These are phyloP conservation scores for Neobulgaria alba DNA, from an alignment of 2,329 filamentous ascomycete species.

Conservation along the genomic window DNA sequence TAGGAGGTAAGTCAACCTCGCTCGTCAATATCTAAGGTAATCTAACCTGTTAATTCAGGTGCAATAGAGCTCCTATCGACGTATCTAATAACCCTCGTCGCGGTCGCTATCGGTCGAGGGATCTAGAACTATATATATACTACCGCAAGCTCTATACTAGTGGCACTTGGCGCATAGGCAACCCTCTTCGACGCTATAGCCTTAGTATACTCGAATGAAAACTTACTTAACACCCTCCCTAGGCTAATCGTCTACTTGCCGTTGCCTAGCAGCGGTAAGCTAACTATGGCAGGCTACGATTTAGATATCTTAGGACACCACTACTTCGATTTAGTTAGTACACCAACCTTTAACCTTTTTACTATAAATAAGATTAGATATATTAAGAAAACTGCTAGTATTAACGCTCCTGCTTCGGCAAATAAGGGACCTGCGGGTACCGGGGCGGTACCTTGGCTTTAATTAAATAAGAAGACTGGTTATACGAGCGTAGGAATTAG, in stretches of 20 bases:
- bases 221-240: conserved; percentile 14
- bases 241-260: conserved; percentile 15
- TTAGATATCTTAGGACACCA: conserved; percentile 20
- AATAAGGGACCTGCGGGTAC: conserved; percentile 18
- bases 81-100: conserved; percentile 21
- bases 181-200: conserved; percentile 26
- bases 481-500: conserved; percentile 16
- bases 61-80: conserved; percentile 17
- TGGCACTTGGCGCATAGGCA: too few relatives aligned
- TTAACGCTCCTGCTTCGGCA: conserved; percentile 19
- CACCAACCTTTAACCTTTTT: conserved; percentile 24
- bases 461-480: conserved; percentile 16
- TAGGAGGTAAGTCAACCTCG: conserved; percentile 16
- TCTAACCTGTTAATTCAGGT: conserved; percentile 12
- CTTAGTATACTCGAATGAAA: conserved; percentile 13
- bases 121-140: conserved; percentile 29
- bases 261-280: conserved; percentile 5
- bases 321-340: conserved; percentile 23
- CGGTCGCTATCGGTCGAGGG: conserved; percentile 26
- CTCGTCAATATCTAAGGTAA: conserved; percentile 6
- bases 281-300: conserved; percentile 1
- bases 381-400: conserved; percentile 15
- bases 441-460: conserved; percentile 26
- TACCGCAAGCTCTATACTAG: conserved; percentile 6
- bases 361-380: conserved; percentile 15